Conservation (phyloP, 306 rosid species). For the Rosa chinensis region DNA sequence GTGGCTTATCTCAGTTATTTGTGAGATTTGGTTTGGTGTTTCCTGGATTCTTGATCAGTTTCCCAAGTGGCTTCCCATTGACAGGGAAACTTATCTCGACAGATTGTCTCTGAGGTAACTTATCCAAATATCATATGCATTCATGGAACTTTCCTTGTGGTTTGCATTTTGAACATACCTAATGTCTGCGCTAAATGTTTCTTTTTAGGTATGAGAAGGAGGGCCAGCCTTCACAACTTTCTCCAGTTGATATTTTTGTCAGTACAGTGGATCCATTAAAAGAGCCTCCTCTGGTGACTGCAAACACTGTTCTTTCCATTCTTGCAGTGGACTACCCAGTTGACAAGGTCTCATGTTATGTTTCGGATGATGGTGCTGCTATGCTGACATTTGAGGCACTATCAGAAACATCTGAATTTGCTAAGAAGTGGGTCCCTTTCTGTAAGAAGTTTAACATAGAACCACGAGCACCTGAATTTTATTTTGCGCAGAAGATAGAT, state of each 20-base stretch:
- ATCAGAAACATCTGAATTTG: conserved; percentile 71
- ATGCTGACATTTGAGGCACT: conserved; percentile 67
- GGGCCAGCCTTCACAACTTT: conserved; percentile 55
- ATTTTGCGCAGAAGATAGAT: conserved; percentile 57
- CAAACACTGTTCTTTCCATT: conserved; percentile 71
- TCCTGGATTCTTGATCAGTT: conserved; percentile 74
- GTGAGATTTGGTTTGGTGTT: conserved; percentile 72
- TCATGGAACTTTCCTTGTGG: background rate
- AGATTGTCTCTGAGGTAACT: conserved; percentile 60
- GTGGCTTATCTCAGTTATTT: conserved; percentile 63
- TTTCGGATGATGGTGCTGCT: conserved; percentile 73
- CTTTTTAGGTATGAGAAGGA: conserved; percentile 61
- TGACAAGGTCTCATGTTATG: conserved; percentile 68
- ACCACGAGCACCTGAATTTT: conserved; percentile 74
- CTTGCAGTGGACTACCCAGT: conserved; percentile 68
- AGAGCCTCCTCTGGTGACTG: conserved; percentile 63
- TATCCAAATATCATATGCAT: background rate
- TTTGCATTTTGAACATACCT: conserved; percentile 3
- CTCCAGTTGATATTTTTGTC: conserved; percentile 55
- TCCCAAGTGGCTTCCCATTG: conserved; percentile 64
- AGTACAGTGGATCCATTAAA: conserved; percentile 57
- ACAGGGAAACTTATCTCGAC: conserved; percentile 61
- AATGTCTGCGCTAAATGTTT: background rate
- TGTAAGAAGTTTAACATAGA: conserved; percentile 65
- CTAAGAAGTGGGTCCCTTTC: conserved; percentile 74